These are phyloP conservation scores for Lasiosphaeria miniovina DNA, from an alignment of 495 filamentous ascomycete genomes.

Conservation along the genomic window DNA sequence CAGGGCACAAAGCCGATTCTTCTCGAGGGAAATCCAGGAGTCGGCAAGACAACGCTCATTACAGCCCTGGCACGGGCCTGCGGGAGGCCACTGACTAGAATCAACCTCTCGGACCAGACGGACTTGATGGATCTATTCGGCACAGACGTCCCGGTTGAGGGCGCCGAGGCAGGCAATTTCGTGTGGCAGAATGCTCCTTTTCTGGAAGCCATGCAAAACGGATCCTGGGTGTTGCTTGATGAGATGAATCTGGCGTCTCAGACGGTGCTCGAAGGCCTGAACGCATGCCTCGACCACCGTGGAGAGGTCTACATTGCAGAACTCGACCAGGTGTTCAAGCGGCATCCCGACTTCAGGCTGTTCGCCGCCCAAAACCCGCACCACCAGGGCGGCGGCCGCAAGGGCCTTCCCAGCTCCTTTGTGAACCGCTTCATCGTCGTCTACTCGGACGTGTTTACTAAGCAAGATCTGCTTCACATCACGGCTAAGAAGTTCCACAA, in stretches of 20 bases:
- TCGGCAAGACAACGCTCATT: slow-evolving; percentile 94
- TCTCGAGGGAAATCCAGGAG: slow-evolving; percentile 92
- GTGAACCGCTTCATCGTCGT: slow-evolving; percentile 98
- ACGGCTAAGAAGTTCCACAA: slow-evolving; percentile 71
- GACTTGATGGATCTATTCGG: slow-evolving; percentile 97
- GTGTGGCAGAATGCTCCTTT: slow-evolving; percentile 95
- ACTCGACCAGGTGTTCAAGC: slow-evolving; percentile 85
- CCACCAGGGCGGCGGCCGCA: slow-evolving; percentile 92
- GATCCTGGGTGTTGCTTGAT: slow-evolving; percentile 93
- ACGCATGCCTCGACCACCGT: slow-evolving; percentile 95
- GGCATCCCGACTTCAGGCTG: slow-evolving; percentile 82
- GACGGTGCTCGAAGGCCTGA: slow-evolving; percentile 93
- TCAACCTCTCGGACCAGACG: slow-evolving; percentile 97
- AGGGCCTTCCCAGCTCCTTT: slow-evolving; percentile 92
- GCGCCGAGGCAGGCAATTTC: slow-evolving; percentile 80
- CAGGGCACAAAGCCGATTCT: slow-evolving; percentile 87
- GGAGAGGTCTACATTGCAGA: slow-evolving; percentile 95
- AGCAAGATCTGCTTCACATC: slow-evolving; percentile 78
- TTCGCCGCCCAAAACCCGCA: slow-evolving; percentile 98
- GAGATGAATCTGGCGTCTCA: slow-evolving; percentile 99
- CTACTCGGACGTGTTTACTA: slow-evolving; percentile 83
- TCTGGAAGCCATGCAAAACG: slow-evolving; percentile 89
- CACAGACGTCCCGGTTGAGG: slow-evolving; percentile 92
- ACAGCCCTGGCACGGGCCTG: slow-evolving; percentile 75
- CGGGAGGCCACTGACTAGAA: slow-evolving; percentile 78